phyloP scores from a whole-genome alignment of 768 basidiomycete species.

The Xerocomellus amylosporus region DNA sequence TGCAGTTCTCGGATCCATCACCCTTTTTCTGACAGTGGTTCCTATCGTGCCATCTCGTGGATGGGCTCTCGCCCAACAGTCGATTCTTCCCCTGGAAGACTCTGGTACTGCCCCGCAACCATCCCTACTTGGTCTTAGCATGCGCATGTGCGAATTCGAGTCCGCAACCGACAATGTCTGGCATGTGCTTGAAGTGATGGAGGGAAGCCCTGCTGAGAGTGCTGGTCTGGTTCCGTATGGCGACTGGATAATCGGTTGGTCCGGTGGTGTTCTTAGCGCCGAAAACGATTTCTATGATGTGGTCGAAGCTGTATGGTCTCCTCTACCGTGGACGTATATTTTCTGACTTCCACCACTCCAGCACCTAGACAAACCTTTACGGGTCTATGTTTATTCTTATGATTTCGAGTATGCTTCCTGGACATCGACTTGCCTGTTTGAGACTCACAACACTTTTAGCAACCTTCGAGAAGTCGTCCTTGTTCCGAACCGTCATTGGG shows the following conservation, averaged over 20 bases:
- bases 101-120: constrained; percentile 57
- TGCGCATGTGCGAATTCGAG: constrained; percentile 91
- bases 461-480: constrained; percentile 90
- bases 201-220: constrained; percentile 94
- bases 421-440: background rate
- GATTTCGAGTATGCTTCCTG: constrained; percentile 81
- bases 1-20: background rate
- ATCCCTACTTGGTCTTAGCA: constrained; percentile 88
- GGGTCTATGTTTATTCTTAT: constrained; percentile 94
- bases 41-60: constrained; percentile 78
- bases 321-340: background rate
- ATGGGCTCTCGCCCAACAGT: constrained; percentile 62
- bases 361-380: constrained; percentile 91
- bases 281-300: constrained; percentile 97
- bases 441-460: constrained; percentile 40
- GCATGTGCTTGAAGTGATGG: constrained; percentile 96
- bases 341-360: constrained; percentile 31
- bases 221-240: constrained; percentile 93
- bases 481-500: constrained; percentile 96
- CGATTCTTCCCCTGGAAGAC: constrained; percentile 37
- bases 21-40: constrained; percentile 55
- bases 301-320: constrained; percentile 74
- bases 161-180: constrained; percentile 90
- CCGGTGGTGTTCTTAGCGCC: constrained; percentile 84
- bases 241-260: constrained; percentile 84